Evolutionary conservation across 2,329 filamentous ascomycete species (phyloP).

Genomic region (Talaromyces amestolkiae): DNA sequence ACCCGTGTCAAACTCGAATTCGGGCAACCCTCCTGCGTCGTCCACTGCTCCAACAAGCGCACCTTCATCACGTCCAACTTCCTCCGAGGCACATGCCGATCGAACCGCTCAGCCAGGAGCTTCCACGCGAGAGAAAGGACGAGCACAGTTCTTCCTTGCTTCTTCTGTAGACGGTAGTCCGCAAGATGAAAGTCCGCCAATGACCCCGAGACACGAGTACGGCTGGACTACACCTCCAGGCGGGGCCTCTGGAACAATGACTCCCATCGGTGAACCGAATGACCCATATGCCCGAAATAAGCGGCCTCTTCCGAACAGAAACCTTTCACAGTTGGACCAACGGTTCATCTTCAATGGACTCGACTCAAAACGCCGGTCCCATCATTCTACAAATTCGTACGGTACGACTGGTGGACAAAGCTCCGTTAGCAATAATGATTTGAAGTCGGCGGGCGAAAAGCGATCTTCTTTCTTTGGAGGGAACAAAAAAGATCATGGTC

Average conservation of each 20-base stretch:
- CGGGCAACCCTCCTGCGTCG: slow-evolving; percentile 30
- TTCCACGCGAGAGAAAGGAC: slow-evolving; percentile 41
- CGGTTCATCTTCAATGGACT: slow-evolving; percentile 80
- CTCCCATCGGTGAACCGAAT: slow-evolving; percentile 73
- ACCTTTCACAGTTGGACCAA: slow-evolving; percentile 67
- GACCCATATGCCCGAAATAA: slow-evolving; percentile 85
- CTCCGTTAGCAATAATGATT: slow-evolving; percentile 4
- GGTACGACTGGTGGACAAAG: neutral
- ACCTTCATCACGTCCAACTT: slow-evolving; percentile 40
- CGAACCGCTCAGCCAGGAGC: slow-evolving; percentile 47
- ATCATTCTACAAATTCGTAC: slow-evolving; percentile 33
- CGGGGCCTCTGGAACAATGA: slow-evolving; percentile 69
- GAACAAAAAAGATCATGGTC: slow-evolving; percentile 48
- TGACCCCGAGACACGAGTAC: slow-evolving; percentile 51
- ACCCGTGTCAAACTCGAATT: slow-evolving; percentile 43
- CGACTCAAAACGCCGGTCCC: slow-evolving; percentile 65
- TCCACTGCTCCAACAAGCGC: slow-evolving; percentile 33
- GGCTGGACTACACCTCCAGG: slow-evolving; percentile 46
- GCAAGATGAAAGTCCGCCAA: slow-evolving; percentile 62
- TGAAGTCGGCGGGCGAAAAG: slow-evolving; percentile 43
- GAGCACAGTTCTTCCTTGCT: slow-evolving; percentile 57
- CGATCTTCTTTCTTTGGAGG: slow-evolving; percentile 54
- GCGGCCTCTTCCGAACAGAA: slow-evolving; percentile 66
- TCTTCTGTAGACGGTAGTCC: slow-evolving; percentile 53
- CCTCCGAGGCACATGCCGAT: slow-evolving; percentile 41